Percentiles rank a stretch among this genome's conserved stretches.
These are phyloP conservation scores for Crotalaria pallida DNA, from an alignment of 306 rosid genomes.

Conservation along the genomic window DNA sequence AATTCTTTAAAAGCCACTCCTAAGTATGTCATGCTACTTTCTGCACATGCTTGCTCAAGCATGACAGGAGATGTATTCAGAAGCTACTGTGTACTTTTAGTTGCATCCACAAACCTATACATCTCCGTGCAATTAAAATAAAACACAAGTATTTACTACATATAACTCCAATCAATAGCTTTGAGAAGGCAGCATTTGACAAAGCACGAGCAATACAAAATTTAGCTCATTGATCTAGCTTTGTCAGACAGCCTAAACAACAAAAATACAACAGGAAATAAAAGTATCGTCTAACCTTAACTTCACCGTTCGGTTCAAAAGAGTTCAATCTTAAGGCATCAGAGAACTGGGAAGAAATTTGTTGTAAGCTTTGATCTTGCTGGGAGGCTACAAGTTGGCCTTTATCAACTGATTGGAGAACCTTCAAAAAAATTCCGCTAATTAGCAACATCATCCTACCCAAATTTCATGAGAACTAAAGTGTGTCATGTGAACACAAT, in stretches of 20 bases:
- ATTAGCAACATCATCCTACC: not conserved
- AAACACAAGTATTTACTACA: not conserved
- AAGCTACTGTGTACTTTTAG: not conserved
- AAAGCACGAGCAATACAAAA: not conserved
- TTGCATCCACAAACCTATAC: not conserved
- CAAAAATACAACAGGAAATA: not conserved
- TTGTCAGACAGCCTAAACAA: not conserved
- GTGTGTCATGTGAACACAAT: not conserved
- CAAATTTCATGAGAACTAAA: not conserved
- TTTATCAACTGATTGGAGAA: conserved; percentile 53
- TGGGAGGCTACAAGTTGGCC: conserved; percentile 47
- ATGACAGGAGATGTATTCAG: not conserved
- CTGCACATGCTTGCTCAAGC: not conserved
- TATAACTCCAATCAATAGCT: not conserved
- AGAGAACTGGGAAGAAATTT: conserved; percentile 74
- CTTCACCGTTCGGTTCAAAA: conserved; percentile 49
- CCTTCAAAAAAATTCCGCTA: conserved; percentile 26
- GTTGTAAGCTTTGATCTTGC: conserved; percentile 60
- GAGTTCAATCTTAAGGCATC: conserved; percentile 62
- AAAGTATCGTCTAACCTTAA: conserved; percentile 31
- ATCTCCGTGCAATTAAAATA: not conserved
- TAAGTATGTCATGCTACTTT: not conserved
- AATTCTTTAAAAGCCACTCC: not conserved
- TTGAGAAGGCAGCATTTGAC: not conserved
- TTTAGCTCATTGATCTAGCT: not conserved